A percentile compares a stretch with the other conserved stretches of the same genome.
Conservation (phyloP, 805 yeast species). For the Kuraishia hungarica region DNA sequence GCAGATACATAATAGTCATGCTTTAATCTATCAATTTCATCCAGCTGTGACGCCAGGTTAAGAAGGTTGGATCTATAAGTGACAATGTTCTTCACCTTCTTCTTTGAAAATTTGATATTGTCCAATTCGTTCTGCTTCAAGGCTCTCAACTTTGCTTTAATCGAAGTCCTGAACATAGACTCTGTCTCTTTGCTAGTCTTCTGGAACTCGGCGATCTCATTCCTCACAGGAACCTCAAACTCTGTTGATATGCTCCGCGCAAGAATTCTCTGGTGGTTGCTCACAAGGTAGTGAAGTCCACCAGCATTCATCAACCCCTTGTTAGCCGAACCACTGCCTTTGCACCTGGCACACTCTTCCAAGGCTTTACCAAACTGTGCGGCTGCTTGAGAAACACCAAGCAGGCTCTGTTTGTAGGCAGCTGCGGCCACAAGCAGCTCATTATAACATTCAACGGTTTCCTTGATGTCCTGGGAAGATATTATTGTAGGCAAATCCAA, state of each 20-base stretch:
- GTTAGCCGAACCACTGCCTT: constrained; percentile 50
- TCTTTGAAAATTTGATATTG: constrained; percentile 48
- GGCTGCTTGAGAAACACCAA: constrained; percentile 46
- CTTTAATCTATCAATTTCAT: constrained; percentile 69
- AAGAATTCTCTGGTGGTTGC: constrained; percentile 70
- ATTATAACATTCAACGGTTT: constrained; percentile 39
- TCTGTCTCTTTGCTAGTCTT: constrained; percentile 38
- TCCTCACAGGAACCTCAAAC: constrained; percentile 44
- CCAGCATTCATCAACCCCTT: constrained; percentile 66
- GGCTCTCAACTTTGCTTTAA: constrained; percentile 40
- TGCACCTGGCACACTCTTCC: constrained; percentile 53
- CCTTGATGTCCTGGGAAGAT: constrained; percentile 49
- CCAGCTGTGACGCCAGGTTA: constrained; percentile 65
- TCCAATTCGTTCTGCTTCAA: constrained; percentile 55
- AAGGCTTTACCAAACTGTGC: constrained; percentile 65
- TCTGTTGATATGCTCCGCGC: constrained; percentile 45
- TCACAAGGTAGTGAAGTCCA: constrained; percentile 67
- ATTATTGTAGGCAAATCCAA: constrained; percentile 53
- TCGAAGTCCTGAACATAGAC: constrained; percentile 40
- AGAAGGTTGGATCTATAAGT: constrained; percentile 59
- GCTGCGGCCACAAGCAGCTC: constrained; percentile 38
- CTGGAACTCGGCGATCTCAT: constrained; percentile 35
- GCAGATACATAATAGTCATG: constrained; percentile 66
- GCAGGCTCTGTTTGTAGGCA: constrained; percentile 36
- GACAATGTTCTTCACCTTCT: constrained; percentile 56